Evolutionary conservation across 768 basidiomycete species (phyloP), one percentile per base, ranked within the genome.

Genomic region (Nidularia pulvinata): DNA sequence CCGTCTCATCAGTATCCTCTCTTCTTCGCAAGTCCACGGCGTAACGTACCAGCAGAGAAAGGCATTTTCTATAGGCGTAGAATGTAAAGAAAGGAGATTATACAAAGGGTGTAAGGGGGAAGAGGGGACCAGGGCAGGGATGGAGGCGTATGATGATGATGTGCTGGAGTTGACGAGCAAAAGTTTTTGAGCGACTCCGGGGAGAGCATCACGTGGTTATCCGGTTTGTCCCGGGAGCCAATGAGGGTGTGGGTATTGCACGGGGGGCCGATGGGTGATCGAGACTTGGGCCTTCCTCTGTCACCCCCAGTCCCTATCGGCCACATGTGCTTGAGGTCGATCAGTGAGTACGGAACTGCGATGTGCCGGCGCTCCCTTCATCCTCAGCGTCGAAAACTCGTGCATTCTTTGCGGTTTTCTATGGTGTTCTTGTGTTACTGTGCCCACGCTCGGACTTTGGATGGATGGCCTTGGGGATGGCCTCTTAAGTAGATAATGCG

Each of bases 41-140:
- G 6, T 11, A 5, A 19, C 74, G 32, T 48, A 77, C 76, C 76
- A 67, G 71, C 54, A 71, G 73, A 54, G 64, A 62, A 77, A 63
- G 68, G 60, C 76, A 77, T 77, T 61, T 69, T 56, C 52, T 59
- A 59, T 57, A 55, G 57, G 49, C 49, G 50, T 57, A 56, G 57
- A 52, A 50, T 51, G 33, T 34, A 45, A 53, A 57, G 46, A 56
- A 59, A 52, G 51, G 49, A 48, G 52, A 59, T 60, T 64, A 60
- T 59, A 61, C 55, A 63, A 55, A 51, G 45, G 57, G 13, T 42
- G 16, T 55, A 55, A 59, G 58, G 54, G 48, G 53, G 49, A 51
- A 56, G 56, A 49, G 49, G 51, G 54, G 52, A 57, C 54, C 46
- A 51, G 55, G 52, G 25, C n/a, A 54, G 32, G 50, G 51, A 33